phyloP scores from a whole-genome alignment of 2,329 filamentous ascomycete genomes.

The Diaporthe humulicola region DNA sequence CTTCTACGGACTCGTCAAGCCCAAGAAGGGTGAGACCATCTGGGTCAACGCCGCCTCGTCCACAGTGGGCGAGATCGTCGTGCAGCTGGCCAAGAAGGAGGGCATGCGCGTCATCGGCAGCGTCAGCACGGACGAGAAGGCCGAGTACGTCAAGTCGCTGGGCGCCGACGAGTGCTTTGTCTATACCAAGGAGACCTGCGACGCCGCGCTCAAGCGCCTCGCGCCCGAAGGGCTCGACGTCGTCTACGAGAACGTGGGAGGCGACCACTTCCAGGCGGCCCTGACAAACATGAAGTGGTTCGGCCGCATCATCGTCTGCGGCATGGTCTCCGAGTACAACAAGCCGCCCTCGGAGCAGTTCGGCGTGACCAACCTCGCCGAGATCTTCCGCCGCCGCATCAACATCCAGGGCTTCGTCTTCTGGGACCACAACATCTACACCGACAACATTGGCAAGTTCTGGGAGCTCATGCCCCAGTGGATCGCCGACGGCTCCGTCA shows the following conservation, averaged over 20 bases:
- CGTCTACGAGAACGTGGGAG: slow-evolving; percentile 86
- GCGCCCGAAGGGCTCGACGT: slow-evolving; percentile 82
- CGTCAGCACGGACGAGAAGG: slow-evolving; percentile 82
- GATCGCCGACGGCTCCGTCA: slow-evolving; percentile 76
- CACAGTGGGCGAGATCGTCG: slow-evolving; percentile 81
- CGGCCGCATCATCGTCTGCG: slow-evolving; percentile 73
- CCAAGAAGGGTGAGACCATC: slow-evolving; percentile 82
- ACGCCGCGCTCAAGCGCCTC: slow-evolving; percentile 73
- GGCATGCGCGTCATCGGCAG: slow-evolving; percentile 81
- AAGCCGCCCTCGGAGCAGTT: slow-evolving; percentile 64
- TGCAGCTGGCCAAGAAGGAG: slow-evolving; percentile 82
- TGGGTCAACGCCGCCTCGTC: slow-evolving; percentile 82
- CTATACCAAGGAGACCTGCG: slow-evolving; percentile 81
- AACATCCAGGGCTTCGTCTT: slow-evolving; percentile 79
- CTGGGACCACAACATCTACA: slow-evolving; percentile 64
- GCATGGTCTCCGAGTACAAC: slow-evolving; percentile 81
- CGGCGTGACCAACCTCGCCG: slow-evolving; percentile 71
- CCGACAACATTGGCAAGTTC: slow-evolving; percentile 70
- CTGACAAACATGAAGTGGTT: slow-evolving; percentile 72
- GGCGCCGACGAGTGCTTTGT: slow-evolving; percentile 82
- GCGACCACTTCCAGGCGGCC: slow-evolving; percentile 73
- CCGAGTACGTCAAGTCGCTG: slow-evolving; percentile 79
- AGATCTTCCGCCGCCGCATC: slow-evolving; percentile 72
- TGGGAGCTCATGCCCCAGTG: slow-evolving; percentile 77
- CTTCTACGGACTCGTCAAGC: slow-evolving; percentile 81